Percentiles rank a stretch among this genome's conserved stretches.
These are phyloP conservation scores for Aulographum hederae DNA, from an alignment of 2,329 filamentous ascomycete species.

Conservation along the genomic window DNA sequence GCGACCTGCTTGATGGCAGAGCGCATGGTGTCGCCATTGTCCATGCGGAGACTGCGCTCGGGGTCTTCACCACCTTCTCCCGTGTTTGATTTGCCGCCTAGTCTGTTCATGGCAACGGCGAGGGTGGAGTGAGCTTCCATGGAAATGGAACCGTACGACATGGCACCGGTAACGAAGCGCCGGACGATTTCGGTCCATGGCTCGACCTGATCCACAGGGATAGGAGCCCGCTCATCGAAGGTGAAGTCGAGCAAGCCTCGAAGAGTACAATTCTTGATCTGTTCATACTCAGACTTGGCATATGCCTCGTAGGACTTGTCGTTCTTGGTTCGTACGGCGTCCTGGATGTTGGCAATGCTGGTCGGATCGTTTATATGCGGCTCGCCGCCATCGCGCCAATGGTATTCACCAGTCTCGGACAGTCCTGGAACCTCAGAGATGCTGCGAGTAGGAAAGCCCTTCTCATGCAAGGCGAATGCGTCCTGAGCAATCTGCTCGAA, in stretches of 20 bases:
- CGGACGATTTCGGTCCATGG: constrained; percentile 96
- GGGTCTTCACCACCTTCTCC: constrained; percentile 94
- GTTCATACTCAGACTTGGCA: constrained; percentile 80
- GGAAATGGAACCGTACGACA: constrained; percentile 97
- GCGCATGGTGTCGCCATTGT: constrained; percentile 91
- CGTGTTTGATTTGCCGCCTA: constrained; percentile 94
- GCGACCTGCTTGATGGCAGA: constrained; percentile 97
- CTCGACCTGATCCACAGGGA: constrained; percentile 92
- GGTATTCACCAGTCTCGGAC: constrained; percentile 87
- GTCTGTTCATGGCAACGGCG: constrained; percentile 88
- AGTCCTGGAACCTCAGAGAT: constrained; percentile 65
- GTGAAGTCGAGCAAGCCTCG: constrained; percentile 91
- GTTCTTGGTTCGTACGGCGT: constrained; percentile 91
- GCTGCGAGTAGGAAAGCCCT: constrained; percentile 66
- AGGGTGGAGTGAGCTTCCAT: constrained; percentile 97
- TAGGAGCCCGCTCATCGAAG: constrained; percentile 67
- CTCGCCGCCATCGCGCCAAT: constrained; percentile 94
- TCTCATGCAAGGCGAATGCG: constrained; percentile 86
- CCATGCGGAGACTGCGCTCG: constrained; percentile 68
- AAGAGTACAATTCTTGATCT: constrained; percentile 90
- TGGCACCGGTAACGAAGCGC: constrained; percentile 89
- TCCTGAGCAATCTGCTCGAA: constrained; percentile 90
- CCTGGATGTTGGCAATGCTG: constrained; percentile 91
- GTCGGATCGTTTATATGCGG: constrained; percentile 88
- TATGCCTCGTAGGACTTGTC: constrained; percentile 98